Evolutionary conservation across 2,329 filamentous ascomycete species (phyloP), one percentile per base, ranked within the genome.

Genomic region (Pseudogymnoascus sp.): DNA sequence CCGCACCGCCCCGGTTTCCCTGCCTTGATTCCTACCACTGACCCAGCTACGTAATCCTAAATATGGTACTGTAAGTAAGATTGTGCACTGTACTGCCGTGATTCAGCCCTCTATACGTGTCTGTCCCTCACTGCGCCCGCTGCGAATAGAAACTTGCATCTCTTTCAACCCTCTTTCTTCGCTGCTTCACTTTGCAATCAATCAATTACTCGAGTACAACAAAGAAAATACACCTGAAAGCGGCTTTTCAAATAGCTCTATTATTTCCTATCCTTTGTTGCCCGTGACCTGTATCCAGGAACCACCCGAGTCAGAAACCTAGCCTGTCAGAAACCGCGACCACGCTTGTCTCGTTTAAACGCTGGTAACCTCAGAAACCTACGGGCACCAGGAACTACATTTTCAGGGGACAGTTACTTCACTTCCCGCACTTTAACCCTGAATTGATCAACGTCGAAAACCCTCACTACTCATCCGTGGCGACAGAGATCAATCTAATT

Each of bases 341-440:
- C 33, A 60, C 58, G 58, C 58, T 60, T 60, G 58, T 38, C 58
- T 60, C 58, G 58, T 60, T 60, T 60, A 60, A 39, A 60, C 14
- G 36, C 58, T 60, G 33, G 58, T 60, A 60, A 60, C 58, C 58
- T 60, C 58, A 39, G 58, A 60, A 60, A 60, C 55, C 55, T 12
- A 49, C 45, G 45, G 45, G 45, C 45, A 55, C 45, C 45, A 55
- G 45, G 25, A 55, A 55, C 45, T 55, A 55, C 45, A 55, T 55
- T 55, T 55, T 55, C 45, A 55, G 45, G 45, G 45, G 45, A 55
- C 45, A 19, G 9, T 55, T 55, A 55, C 25, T 55, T 55, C 45
- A 55, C 23, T 33, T 55, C 45, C 45, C 45, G 25, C 45, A 55
- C 45, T 30, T 52, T 25, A 52, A 52, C 45, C 45, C 45, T 55